Percentiles rank a stretch among this genome's conserved stretches.
Evolutionary conservation across 495 filamentous ascomycete species (phyloP).

Genomic region (Pseudoneurospora amorphoporcata): DNA sequence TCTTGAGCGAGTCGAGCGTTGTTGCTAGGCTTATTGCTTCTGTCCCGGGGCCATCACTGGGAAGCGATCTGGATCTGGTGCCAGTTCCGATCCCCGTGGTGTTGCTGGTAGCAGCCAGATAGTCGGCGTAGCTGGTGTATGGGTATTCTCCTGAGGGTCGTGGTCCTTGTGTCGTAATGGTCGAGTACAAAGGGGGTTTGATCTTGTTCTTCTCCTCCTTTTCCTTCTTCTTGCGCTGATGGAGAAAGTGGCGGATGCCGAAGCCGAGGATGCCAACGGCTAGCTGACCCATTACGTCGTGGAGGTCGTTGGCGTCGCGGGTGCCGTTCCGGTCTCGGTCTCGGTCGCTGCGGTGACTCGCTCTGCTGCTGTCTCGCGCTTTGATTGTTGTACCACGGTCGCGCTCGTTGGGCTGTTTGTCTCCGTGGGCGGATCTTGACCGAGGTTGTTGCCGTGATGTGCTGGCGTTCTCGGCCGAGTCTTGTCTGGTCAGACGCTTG

Average conservation of each 20-base stretch:
- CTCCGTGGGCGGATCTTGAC: background rate
- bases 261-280: conserved; percentile 16
- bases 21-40: conserved; percentile 1
- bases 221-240: conserved; percentile 4
- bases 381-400: background rate
- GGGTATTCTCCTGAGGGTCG: background rate
- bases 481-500: conserved; percentile 7
- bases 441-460: background rate
- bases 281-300: conserved; percentile 17
- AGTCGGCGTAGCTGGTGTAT: background rate
- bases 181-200: background rate
- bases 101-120: background rate
- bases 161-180: background rate
- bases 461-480: background rate
- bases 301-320: conserved; percentile 12
- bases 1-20: conserved; percentile 12
- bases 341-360: background rate
- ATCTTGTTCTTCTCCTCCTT: background rate
- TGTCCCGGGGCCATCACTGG: background rate
- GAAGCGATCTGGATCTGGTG: background rate
- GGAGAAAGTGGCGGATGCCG: conserved; percentile 13
- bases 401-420: background rate
- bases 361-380: background rate
- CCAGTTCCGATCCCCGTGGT: background rate
- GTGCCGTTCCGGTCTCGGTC: background rate